A percentile compares a stretch with the other conserved stretches of the same genome.
phyloP scores from a whole-genome alignment of 805 yeast species.

The Clavispora asparagi region DNA sequence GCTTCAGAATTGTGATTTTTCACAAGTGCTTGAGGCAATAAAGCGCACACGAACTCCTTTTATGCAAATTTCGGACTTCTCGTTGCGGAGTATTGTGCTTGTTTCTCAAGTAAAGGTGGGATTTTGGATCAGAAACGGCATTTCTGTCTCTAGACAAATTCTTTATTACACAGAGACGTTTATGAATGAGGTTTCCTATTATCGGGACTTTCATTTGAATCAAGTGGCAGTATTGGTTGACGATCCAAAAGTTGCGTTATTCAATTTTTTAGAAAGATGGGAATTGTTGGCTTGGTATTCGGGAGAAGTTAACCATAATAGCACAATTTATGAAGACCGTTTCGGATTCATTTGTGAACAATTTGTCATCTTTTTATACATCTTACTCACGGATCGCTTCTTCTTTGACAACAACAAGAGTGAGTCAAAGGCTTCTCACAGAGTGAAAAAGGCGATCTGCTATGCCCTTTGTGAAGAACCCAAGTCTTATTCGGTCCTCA shows the following conservation, averaged over 20 bases:
- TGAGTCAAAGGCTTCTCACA: slow-evolving; percentile 21
- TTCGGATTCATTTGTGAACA: slow-evolving; percentile 40
- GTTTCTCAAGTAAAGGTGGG: slow-evolving; percentile 58
- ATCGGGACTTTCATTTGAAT: slow-evolving; percentile 42
- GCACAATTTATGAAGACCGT: slow-evolving; percentile 46
- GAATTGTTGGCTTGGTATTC: slow-evolving; percentile 48
- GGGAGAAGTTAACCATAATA: slow-evolving; percentile 25
- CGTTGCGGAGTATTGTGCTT: slow-evolving; percentile 56
- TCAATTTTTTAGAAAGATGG: slow-evolving; percentile 49
- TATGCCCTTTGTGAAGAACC: slow-evolving; percentile 51
- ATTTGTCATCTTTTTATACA: slow-evolving; percentile 40
- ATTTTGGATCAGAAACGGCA: slow-evolving; percentile 74
- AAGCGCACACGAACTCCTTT: slow-evolving; percentile 17
- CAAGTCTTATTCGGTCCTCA: slow-evolving; percentile 47
- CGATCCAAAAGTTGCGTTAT: slow-evolving; percentile 30
- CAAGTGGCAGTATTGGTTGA: slow-evolving; percentile 40
- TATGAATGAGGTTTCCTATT: slow-evolving; percentile 36
- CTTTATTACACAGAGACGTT: slow-evolving; percentile 40
- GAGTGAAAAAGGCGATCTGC: slow-evolving; percentile 39
- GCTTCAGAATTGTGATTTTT: slow-evolving; percentile 28
- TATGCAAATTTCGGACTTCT: slow-evolving; percentile 47
- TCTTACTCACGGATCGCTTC: slow-evolving; percentile 35
- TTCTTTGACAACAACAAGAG: slow-evolving; percentile 19
- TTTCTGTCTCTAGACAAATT: slow-evolving; percentile 46
- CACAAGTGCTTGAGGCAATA: slow-evolving; percentile 11